Evolutionary conservation across 306 rosid species (phyloP).

Genomic region (Medicago lupulina): DNA sequence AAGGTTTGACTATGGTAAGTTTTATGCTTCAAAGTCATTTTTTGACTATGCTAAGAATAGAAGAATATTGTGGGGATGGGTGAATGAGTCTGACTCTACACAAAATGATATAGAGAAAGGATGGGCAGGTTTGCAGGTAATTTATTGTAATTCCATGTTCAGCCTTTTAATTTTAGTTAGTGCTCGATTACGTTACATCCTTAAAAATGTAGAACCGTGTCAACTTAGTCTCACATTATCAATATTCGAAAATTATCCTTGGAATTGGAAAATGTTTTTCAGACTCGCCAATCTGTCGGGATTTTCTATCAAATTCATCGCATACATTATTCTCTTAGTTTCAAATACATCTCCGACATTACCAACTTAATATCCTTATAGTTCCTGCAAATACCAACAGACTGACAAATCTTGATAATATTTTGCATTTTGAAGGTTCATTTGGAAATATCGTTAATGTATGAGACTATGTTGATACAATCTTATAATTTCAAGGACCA

Average conservation of each 20-base stretch:
- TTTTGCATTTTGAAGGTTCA: too few relatives aligned
- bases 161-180: not conserved
- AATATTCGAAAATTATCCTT: not conserved
- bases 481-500: too few relatives aligned
- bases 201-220: too few relatives aligned
- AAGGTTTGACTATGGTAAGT: conserved; percentile 61
- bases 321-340: too few relatives aligned
- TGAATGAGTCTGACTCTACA: conserved; percentile 47
- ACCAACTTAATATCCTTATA: too few relatives aligned
- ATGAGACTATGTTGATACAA: too few relatives aligned
- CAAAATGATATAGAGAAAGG: conserved; percentile 61
- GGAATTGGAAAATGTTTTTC: not conserved
- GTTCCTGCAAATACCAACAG: too few relatives aligned
- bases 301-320: too few relatives aligned
- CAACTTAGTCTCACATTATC: not conserved
- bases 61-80: conserved; percentile 62
- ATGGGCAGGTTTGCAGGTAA: conserved; percentile 85
- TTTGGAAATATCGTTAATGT: too few relatives aligned
- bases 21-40: conserved; percentile 66
- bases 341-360: too few relatives aligned
- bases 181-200: too few relatives aligned
- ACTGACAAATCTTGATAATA: too few relatives aligned
- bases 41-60: conserved; percentile 56
- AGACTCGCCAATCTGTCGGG: not conserved
- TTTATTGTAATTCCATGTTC: not conserved